Evolutionary conservation across 768 basidiomycete genomes (phyloP), one percentile per base, ranked within the genome.

Genomic region (Xerocomus brunneocitrinus): DNA sequence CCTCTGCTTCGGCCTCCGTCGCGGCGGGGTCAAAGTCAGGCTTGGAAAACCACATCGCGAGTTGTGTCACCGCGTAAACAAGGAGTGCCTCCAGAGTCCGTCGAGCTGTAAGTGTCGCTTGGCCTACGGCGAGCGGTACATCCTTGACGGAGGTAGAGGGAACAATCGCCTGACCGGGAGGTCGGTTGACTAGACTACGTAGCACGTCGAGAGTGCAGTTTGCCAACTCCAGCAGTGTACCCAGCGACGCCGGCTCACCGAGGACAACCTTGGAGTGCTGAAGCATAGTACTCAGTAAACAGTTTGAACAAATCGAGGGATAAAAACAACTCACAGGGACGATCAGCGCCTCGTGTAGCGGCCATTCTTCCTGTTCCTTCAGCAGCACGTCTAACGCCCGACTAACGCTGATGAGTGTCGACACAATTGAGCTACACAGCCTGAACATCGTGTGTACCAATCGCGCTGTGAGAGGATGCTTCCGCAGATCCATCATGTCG

Each of bases 241-340:
- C 92, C 49, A 93, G 71, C 0, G 92, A 93, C 0, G 91, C 82
- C 7, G 88, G 84, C 59, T 94, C 92, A 13, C 84, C 83, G 0
- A 87, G 76, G 2, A 91, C 85, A 5, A 92, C 85, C 61, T 91
- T 94, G 4, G 89, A 87, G 64, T 90, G 89, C 92, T 95, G 49
- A 36, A 14, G 4, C 14, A 8, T 27, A 28, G 6, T 16, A 16
- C 7, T 43, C 8, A n/a, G 42, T 28, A 24, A 32, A 44, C 0
- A 13, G 12, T 53, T 6, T 28, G n/a, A 25, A 43, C 27, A 27
- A 14, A 16, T 43, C 42, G 48, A 44, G 3, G 8, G 38, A 24
- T 2, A 19, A 22, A 3, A 8, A 28, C 19, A 10, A 77, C 85
- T 61, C 67, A 92, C 90, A 7, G 90, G 90, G 35, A 86, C 75